A percentile compares a stretch with the other conserved stretches of the same genome.
Evolutionary conservation across 2,329 filamentous ascomycete genomes (phyloP).

Genomic region (Lachnellula cervina): DNA sequence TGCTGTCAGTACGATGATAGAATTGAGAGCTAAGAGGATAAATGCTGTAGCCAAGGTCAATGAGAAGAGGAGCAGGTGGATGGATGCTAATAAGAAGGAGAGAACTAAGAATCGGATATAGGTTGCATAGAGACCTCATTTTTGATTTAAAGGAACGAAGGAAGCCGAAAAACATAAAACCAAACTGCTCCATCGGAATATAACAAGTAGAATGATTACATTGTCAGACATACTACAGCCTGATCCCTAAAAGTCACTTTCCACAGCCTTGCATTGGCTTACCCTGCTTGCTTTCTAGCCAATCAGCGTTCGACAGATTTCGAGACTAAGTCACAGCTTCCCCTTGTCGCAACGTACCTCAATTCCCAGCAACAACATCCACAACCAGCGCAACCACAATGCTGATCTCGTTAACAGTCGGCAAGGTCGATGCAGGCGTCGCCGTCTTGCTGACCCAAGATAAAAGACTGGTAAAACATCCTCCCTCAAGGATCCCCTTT

Average conservation of each 20-base stretch:
- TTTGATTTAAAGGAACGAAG: no score
- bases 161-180: no score
- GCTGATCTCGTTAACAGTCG: constrained; percentile 96
- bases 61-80: not conserved
- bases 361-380: constrained; percentile 1
- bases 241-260: not conserved
- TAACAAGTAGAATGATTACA: no score
- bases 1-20: constrained; percentile 10
- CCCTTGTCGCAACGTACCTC: constrained; percentile 24
- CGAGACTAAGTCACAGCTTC: constrained; percentile 4
- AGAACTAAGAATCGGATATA: no score
- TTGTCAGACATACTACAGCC: no score
- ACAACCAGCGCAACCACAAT: constrained; percentile 44
- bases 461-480: constrained; percentile 74
- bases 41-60: not conserved
- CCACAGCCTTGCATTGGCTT: not conserved
- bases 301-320: constrained; percentile 9
- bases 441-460: constrained; percentile 95
- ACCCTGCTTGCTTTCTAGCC: constrained; percentile 4
- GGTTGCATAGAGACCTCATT: no score
- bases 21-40: not conserved
- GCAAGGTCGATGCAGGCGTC: constrained; percentile 98
- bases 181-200: not conserved
- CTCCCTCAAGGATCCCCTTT: not conserved
- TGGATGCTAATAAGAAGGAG: no score